phyloP scores from a whole-genome alignment of 2,329 filamentous ascomycete genomes.

The Paradendryphiella salina region DNA sequence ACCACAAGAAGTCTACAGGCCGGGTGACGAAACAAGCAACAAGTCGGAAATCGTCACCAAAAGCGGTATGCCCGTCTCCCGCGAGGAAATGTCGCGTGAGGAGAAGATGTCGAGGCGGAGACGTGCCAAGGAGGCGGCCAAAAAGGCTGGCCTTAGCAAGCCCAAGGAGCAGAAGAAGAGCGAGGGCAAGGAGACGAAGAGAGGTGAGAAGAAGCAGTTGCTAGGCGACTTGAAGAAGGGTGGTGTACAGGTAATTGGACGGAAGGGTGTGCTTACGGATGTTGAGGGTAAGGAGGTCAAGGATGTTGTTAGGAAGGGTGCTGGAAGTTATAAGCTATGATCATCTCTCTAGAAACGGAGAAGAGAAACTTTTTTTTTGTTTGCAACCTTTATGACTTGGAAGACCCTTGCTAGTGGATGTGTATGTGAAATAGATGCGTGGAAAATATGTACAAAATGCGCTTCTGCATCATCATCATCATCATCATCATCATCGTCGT shows the following conservation, averaged over 20 bases:
- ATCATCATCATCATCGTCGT: neutral
- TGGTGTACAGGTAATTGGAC: constrained; percentile 88
- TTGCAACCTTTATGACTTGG: neutral
- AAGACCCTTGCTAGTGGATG: neutral
- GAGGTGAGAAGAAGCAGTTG: constrained; percentile 60
- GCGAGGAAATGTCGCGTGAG: constrained; percentile 85
- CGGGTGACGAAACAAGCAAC: constrained; percentile 65
- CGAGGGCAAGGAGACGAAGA: constrained; percentile 58
- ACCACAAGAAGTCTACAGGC: constrained; percentile 90
- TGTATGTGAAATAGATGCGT: neutral
- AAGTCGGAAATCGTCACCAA: constrained; percentile 76
- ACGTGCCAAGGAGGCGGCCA: constrained; percentile 82
- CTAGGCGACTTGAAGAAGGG: constrained; percentile 76
- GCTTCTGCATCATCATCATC: neutral
- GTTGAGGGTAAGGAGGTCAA: constrained; percentile 76
- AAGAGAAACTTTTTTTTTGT: neutral
- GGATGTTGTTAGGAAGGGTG: constrained; percentile 33
- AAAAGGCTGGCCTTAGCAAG: constrained; percentile 64
- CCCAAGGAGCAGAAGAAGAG: constrained; percentile 48
- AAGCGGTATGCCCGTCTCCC: constrained; percentile 74
- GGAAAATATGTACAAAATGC: neutral
- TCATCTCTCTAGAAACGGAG: neutral
- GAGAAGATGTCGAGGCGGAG: constrained; percentile 77
- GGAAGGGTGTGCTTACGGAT: constrained; percentile 82
- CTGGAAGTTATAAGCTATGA: constrained; percentile 43